Conservation (phyloP, 345 rosid species). For the Hypericum androsaemum region DNA sequence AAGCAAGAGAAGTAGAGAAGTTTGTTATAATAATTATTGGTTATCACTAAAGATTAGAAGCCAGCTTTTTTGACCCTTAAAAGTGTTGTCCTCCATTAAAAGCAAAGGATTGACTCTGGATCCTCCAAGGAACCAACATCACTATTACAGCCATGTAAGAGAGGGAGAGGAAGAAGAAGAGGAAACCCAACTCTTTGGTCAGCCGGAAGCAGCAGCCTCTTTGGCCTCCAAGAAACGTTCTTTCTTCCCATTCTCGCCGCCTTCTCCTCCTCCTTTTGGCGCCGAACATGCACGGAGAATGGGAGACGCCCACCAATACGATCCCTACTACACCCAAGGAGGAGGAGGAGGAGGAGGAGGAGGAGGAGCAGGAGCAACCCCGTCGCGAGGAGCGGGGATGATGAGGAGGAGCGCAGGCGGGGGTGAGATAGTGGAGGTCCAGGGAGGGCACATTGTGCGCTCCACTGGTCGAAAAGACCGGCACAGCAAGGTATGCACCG, state of each 20-base stretch:
- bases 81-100: conserved; percentile 20
- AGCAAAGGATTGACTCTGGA: conserved; percentile 47
- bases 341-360: conserved; percentile 12
- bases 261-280: conserved; percentile 18
- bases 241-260: conserved; percentile 18
- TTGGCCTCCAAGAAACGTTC: conserved; percentile 37
- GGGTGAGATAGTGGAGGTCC: conserved; percentile 81
- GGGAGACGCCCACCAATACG: conserved; percentile 30
- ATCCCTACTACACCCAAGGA: background rate
- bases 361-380: conserved; percentile 22
- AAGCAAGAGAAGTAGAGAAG: background rate
- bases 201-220: conserved; percentile 20
- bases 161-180: conserved; percentile 13
- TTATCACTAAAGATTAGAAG: conserved; percentile 5
- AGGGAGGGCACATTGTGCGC: conserved; percentile 93
- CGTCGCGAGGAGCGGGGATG: conserved; percentile 43
- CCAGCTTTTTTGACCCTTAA: conserved; percentile 6
- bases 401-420: conserved; percentile 22
- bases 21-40: too few species aligned
- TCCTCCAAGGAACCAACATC: conserved; percentile 41
- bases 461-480: conserved; percentile 40
- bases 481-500: too few species aligned
- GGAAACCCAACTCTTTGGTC: too few species aligned
- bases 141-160: conserved; percentile 16
- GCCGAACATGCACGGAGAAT: conserved; percentile 45